A percentile compares a stretch with the other conserved stretches of the same genome.
Conservation (phyloP, 805 yeast genomes). For the Starmerella powellii region DNA sequence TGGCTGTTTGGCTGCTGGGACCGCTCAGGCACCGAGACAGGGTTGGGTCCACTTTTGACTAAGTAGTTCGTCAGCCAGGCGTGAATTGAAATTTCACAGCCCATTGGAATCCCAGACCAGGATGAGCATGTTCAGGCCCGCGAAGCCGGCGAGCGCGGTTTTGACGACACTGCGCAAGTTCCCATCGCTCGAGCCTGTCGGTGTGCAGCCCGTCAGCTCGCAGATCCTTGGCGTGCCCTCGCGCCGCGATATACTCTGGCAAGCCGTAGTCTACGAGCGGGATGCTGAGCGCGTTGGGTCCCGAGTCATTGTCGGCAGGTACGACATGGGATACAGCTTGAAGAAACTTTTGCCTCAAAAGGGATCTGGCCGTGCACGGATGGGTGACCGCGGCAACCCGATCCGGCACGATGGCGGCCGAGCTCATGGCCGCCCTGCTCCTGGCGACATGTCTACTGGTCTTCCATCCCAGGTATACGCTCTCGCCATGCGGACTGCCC, state of each 20-base stretch:
- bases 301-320: slow-evolving; percentile 72
- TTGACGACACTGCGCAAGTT: slow-evolving; percentile 68
- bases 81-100: too few species aligned
- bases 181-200: slow-evolving; percentile 81
- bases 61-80: too few species aligned
- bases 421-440: slow-evolving; percentile 82
- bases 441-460: slow-evolving; percentile 73
- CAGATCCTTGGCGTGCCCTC: slow-evolving; percentile 59
- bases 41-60: too few species aligned
- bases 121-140: slow-evolving; percentile 17
- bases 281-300: slow-evolving; percentile 84
- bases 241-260: slow-evolving; percentile 88
- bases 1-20: too few species aligned
- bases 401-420: slow-evolving; percentile 78
- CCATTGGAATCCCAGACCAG: slow-evolving; percentile 5
- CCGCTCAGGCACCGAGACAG: too few species aligned
- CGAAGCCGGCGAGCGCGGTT: slow-evolving; percentile 51
- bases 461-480: slow-evolving; percentile 64
- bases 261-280: slow-evolving; percentile 84
- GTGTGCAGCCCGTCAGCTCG: slow-evolving; percentile 64
- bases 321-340: slow-evolving; percentile 75
- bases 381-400: slow-evolving; percentile 93
- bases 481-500: slow-evolving; percentile 66
- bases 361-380: slow-evolving; percentile 90
- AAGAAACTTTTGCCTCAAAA: slow-evolving; percentile 77